Percentiles rank a stretch among this genome's conserved stretches.
These are phyloP conservation scores for Kalmusia sp. DNA, from an alignment of 2,329 filamentous ascomycete genomes.

Conservation along the genomic window DNA sequence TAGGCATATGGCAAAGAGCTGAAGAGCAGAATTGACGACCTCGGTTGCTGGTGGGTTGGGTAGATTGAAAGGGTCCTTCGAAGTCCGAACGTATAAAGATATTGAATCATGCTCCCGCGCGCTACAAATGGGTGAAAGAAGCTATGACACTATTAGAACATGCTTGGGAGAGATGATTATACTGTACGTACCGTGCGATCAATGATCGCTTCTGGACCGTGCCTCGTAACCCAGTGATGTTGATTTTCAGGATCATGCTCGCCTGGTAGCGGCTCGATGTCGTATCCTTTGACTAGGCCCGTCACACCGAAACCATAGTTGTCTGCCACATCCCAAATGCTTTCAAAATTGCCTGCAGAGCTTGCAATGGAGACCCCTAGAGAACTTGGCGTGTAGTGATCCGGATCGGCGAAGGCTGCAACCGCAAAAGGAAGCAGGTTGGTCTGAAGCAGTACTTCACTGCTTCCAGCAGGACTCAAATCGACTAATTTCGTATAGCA, in stretches of 20 bases:
- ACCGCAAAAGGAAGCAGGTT: slow-evolving; percentile 90
- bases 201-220: slow-evolving; percentile 69
- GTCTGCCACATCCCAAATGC: slow-evolving; percentile 92
- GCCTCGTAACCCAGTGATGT: slow-evolving; percentile 60
- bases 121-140: slow-evolving; percentile 72
- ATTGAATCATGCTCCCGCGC: slow-evolving; percentile 91
- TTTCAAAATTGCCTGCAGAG: slow-evolving; percentile 88
- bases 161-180: no score
- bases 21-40: slow-evolving; percentile 92
- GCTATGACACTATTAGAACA: slow-evolving; percentile 38
- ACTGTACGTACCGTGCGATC: slow-evolving; percentile 55
- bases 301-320: slow-evolving; percentile 95
- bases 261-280: slow-evolving; percentile 73
- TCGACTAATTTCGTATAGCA: slow-evolving; percentile 93
- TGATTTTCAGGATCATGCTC: slow-evolving; percentile 52
- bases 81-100: slow-evolving; percentile 71
- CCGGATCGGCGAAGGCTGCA: slow-evolving; percentile 90
- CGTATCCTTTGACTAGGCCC: slow-evolving; percentile 80
- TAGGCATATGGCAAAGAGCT: slow-evolving; percentile 89
- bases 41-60: slow-evolving; percentile 89
- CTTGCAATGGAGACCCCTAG: slow-evolving; percentile 91
- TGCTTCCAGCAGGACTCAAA: slow-evolving; percentile 82
- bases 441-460: slow-evolving; percentile 86
- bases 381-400: slow-evolving; percentile 83
- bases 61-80: slow-evolving; percentile 55